These are phyloP conservation scores for Aureobasidium zeae DNA, from an alignment of 2,329 filamentous ascomycete species.

Conservation along the genomic window DNA sequence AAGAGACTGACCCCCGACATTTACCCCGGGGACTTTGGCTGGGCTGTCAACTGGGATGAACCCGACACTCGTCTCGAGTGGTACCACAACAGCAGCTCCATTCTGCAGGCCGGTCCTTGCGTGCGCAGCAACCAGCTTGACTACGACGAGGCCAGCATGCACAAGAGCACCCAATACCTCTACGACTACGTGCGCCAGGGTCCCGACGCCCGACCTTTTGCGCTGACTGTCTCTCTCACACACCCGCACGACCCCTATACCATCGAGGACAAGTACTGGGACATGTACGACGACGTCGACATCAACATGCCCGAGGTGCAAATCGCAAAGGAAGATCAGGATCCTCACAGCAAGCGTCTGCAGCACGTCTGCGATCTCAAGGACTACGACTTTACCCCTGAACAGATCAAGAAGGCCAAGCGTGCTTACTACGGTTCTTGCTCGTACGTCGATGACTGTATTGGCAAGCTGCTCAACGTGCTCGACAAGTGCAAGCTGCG, in stretches of 20 bases:
- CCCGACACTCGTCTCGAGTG: slow-evolving; percentile 77
- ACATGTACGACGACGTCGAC: slow-evolving; percentile 79
- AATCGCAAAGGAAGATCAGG: slow-evolving; percentile 72
- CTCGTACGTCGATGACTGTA: slow-evolving; percentile 87
- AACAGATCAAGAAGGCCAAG: slow-evolving; percentile 76
- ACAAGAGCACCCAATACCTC: slow-evolving; percentile 77
- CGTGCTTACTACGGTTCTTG: slow-evolving; percentile 89
- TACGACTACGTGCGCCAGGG: slow-evolving; percentile 84
- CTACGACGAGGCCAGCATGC: slow-evolving; percentile 95
- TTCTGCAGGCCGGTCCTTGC: slow-evolving; percentile 79
- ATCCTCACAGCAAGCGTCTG: slow-evolving; percentile 77
- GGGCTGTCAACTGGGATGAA: slow-evolving; percentile 93
- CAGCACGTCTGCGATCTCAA: slow-evolving; percentile 80
- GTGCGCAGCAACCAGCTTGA: slow-evolving; percentile 91
- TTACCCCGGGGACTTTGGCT: slow-evolving; percentile 88
- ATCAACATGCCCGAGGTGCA: slow-evolving; percentile 72
- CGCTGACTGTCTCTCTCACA: slow-evolving; percentile 82
- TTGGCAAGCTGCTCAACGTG: slow-evolving; percentile 70
- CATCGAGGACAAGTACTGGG: slow-evolving; percentile 90
- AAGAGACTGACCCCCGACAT: slow-evolving; percentile 89
- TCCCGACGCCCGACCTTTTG: slow-evolving; percentile 65
- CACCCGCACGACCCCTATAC: slow-evolving; percentile 94
- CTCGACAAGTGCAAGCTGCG: slow-evolving; percentile 71
- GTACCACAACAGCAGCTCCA: slow-evolving; percentile 94
- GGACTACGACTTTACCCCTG: slow-evolving; percentile 72